A percentile compares a stretch with the other conserved stretches of the same genome.
These are phyloP conservation scores for Ophiocordyceps sinensis DNA, from an alignment of 2,329 filamentous ascomycete genomes.

Conservation along the genomic window DNA sequence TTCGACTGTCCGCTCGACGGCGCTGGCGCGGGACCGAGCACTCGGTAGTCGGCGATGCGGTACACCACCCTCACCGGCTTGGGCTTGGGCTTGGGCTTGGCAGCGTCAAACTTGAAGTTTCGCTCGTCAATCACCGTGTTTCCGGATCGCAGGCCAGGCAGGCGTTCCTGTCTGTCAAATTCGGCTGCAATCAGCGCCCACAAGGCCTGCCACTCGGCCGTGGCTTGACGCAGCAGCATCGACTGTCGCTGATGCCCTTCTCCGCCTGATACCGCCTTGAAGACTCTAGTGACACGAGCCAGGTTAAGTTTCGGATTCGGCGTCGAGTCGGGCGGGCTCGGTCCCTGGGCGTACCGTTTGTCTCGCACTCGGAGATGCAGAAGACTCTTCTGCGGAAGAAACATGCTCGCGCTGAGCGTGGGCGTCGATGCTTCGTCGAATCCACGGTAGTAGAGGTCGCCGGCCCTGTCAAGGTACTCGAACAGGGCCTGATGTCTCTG, in stretches of 20 bases:
- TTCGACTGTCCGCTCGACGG: no score
- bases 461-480: conserved; percentile 30
- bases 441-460: conserved; percentile 32
- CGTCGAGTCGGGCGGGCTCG: conserved; percentile 12
- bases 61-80: not conserved
- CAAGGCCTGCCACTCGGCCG: conserved; percentile 15
- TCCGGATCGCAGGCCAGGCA: conserved; percentile 19
- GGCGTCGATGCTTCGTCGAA: conserved; percentile 35
- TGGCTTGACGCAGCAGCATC: conserved; percentile 5
- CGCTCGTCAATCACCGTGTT: conserved; percentile 24
- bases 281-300: not conserved
- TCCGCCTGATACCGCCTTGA: not conserved
- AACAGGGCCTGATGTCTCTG: conserved; percentile 32
- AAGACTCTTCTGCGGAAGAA: conserved; percentile 33
- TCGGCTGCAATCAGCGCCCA: conserved; percentile 25
- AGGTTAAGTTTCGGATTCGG: conserved; percentile 8
- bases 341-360: conserved; percentile 4
- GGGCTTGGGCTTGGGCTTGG: not conserved
- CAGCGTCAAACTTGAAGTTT: conserved; percentile 12
- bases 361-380: conserved; percentile 32
- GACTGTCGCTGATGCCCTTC: not conserved
- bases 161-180: conserved; percentile 19
- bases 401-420: conserved; percentile 39
- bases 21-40: no score
- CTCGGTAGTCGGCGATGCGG: no score